Evolutionary conservation across 2,329 filamentous ascomycete genomes (phyloP), one percentile per base, ranked within the genome.

Genomic region (Neophaeococcomyces mojaviensis): DNA sequence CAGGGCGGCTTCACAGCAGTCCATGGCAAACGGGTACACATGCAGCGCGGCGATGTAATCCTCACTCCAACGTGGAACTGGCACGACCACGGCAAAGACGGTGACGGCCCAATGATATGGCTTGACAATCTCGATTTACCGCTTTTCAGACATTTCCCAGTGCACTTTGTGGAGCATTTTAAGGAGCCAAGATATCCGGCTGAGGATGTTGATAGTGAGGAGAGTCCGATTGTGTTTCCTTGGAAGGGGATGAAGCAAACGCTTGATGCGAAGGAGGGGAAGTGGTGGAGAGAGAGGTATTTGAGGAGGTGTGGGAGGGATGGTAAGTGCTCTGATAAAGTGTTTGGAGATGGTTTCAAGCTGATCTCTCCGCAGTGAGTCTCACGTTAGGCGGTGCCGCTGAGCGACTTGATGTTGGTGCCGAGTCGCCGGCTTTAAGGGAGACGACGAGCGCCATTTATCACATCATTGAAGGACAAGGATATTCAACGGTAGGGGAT

Each of bases 41-140:
- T 80, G 58, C 55, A 65, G 16, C 64, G 69, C 2, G 75, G 76
- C 7, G 76, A 79, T 50, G 72, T 79, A 1, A 73, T 79, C 12
- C 59, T 79, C 1, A 80, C 77, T 0, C 77, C 76, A 0, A 71
- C 68, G 0, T 79, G 76, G 76, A 72, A 77, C 55, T 79, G 73
- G 68, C 76, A 78, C 49, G 77, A 79, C 49, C 76, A 80, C 47
- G 77, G 77, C 2, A 79, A 79, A 39, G 74, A 79, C 47, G 71
- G 74, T 7, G 63, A 65, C 1, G 65, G 65, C 1, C 73, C 74
- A 0, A 72, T 78, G 58, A 71, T 80, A 22, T 80, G 77, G 77
- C 63, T 80, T 1, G 77, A 79, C 54, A 73, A 69, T 3, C 58
- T 80, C 1, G 73, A 79, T 58, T 56, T 79, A 1, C 76, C 76